Percentiles rank a stretch among this genome's conserved stretches.
phyloP scores from a whole-genome alignment of 2,329 filamentous ascomycete genomes.

The Penicillium sp. region DNA sequence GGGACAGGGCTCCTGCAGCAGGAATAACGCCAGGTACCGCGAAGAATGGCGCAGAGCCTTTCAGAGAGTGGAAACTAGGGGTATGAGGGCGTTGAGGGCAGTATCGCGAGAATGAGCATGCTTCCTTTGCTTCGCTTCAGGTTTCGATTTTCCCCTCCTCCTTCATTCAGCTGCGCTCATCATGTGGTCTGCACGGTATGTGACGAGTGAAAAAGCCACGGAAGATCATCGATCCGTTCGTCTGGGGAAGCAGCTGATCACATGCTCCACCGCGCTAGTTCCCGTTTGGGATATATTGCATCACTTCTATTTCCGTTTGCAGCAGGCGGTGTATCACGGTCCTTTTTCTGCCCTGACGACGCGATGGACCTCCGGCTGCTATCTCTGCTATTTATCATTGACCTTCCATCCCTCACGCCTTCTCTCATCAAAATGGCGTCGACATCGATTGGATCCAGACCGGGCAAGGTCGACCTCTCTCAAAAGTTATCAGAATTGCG shows the following conservation, averaged over 20 bases:
- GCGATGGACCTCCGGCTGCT: not conserved
- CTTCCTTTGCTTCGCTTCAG: not conserved
- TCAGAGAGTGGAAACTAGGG: not conserved
- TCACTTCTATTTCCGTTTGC: not conserved
- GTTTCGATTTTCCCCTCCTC: not conserved
- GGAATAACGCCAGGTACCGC: conserved; percentile 1
- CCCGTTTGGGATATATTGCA: conserved; percentile 8
- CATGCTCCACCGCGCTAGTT: conserved; percentile 21
- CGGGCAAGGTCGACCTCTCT: conserved; percentile 41
- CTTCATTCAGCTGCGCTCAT: conserved; percentile 12
- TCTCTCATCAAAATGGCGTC: conserved; percentile 29
- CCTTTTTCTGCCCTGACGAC: conserved; percentile 3
- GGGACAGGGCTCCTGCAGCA: conserved; percentile 16
- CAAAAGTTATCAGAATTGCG: conserved; percentile 45
- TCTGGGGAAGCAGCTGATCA: conserved; percentile 21
- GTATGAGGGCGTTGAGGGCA: not conserved
- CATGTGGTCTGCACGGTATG: conserved; percentile 11
- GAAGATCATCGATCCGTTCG: conserved; percentile 17
- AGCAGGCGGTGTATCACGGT: conserved; percentile 11
- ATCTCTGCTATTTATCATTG: conserved; percentile 6
- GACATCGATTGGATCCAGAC: conserved; percentile 18
- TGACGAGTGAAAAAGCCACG: conserved; percentile 11
- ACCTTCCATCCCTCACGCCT: conserved; percentile 8
- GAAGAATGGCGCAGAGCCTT: not conserved
- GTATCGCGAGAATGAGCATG: not conserved